These are phyloP conservation scores for Clonostachys byssicola DNA, from an alignment of 2,329 filamentous ascomycete species.

Conservation along the genomic window DNA sequence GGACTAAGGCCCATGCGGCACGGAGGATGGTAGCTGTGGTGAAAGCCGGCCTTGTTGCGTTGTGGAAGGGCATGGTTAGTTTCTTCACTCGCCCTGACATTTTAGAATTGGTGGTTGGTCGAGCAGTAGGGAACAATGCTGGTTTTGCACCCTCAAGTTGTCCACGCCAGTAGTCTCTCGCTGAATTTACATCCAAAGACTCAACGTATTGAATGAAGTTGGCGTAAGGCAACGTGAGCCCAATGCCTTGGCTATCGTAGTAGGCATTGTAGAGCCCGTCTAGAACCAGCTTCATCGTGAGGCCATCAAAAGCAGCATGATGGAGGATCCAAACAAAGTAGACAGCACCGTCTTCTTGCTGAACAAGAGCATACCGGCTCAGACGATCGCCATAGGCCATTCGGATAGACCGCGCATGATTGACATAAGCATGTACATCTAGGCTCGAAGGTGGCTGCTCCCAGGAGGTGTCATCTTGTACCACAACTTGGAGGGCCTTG, in stretches of 20 bases:
- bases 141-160: neutral
- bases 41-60: neutral
- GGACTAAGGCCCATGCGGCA: conserved; percentile 18
- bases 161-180: neutral
- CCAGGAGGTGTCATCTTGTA: neutral
- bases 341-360: neutral
- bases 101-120: neutral
- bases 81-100: neutral
- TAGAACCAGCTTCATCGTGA: neutral
- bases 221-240: neutral
- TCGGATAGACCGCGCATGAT: conserved; percentile 53
- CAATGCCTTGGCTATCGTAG: neutral
- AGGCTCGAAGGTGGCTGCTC: conserved; percentile 24
- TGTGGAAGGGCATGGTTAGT: neutral
- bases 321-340: neutral
- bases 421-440: conserved; percentile 67
- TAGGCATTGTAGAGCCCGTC: neutral
- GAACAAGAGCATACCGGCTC: neutral
- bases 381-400: neutral
- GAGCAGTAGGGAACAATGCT: neutral
- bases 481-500: conserved; percentile 4
- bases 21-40: conserved; percentile 11
- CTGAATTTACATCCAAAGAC: neutral
- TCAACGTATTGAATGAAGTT: neutral
- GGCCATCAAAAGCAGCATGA: conserved; percentile 1